These are phyloP conservation scores for Linderniella brevidens DNA, from an alignment of 257 asterid genomes.

Conservation along the genomic window DNA sequence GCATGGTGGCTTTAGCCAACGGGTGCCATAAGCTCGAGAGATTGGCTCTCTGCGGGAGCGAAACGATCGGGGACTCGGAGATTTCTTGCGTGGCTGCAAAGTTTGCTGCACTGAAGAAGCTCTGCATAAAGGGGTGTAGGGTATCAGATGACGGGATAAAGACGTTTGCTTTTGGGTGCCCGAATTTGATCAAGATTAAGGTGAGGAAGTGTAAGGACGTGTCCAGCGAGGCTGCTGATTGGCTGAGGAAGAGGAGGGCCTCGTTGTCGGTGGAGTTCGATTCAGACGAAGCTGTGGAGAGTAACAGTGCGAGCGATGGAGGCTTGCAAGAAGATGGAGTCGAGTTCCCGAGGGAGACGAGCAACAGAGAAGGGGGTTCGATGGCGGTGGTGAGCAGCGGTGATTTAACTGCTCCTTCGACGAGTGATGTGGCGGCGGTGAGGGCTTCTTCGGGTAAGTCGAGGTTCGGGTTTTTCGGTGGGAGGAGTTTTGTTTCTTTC, in stretches of 20 bases:
- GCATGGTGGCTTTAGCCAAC: conserved; percentile 9
- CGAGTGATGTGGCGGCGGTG: conserved; percentile 8
- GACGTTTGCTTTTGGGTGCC: conserved; percentile 15
- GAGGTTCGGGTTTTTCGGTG: conserved; percentile 10
- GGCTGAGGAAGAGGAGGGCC: conserved; percentile 13
- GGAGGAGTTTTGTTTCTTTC: conserved; percentile 2
- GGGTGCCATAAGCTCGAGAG: conserved; percentile 13
- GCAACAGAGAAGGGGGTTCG: background rate
- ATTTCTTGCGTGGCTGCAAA: conserved; percentile 10
- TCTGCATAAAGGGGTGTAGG: conserved; percentile 14
- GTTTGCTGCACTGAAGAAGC: conserved; percentile 16
- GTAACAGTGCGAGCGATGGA: background rate
- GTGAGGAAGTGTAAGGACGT: conserved; percentile 15
- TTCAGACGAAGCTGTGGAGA: conserved; percentile 4
- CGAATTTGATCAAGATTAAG: conserved; percentile 15
- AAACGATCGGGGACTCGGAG: conserved; percentile 16
- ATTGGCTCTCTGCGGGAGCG: conserved; percentile 16
- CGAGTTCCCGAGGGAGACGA: conserved; percentile 1
- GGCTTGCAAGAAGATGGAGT: conserved; percentile 6
- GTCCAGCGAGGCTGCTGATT: conserved; percentile 9
- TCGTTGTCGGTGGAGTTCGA: conserved; percentile 10
- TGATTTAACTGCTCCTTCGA: conserved; percentile 7
- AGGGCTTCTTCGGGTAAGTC: conserved; percentile 10
- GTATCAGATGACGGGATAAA: conserved; percentile 11
- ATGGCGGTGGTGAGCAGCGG: background rate